These are phyloP conservation scores for Cladophialophora exuberans DNA, from an alignment of 2,329 filamentous ascomycete species.

Conservation along the genomic window DNA sequence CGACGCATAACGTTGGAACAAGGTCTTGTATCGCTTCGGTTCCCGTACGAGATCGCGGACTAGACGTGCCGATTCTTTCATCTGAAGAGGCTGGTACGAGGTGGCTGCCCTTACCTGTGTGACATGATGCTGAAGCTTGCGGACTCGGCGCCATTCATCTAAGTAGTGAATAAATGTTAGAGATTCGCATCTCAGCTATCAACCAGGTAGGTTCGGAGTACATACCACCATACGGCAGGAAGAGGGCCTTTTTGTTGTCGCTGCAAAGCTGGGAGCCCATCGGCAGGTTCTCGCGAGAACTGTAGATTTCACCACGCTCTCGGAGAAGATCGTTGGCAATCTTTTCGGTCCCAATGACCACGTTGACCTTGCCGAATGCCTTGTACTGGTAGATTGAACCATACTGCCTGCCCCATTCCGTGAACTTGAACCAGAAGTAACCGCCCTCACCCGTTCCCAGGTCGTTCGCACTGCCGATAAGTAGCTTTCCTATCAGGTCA, in stretches of 20 bases:
- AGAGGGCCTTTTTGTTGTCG: constrained; percentile 34
- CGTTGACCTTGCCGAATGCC: constrained; percentile 44
- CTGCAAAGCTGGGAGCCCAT: constrained; percentile 40
- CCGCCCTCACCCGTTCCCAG: constrained; percentile 38
- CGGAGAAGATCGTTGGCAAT: constrained; percentile 48
- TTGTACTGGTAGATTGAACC: constrained; percentile 49
- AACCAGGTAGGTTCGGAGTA: neutral
- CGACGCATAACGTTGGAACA: constrained; percentile 43
- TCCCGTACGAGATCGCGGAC: constrained; percentile 37
- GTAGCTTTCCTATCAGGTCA: constrained; percentile 21
- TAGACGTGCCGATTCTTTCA: constrained; percentile 36
- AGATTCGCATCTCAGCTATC: neutral
- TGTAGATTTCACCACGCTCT: constrained; percentile 45
- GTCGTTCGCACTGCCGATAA: constrained; percentile 41
- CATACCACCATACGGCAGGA: constrained; percentile 35
- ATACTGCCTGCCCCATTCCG: constrained; percentile 40
- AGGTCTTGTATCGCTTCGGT: constrained; percentile 39
- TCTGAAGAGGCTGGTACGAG: constrained; percentile 37
- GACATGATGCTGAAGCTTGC: constrained; percentile 39
- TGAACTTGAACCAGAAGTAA: constrained; percentile 45
- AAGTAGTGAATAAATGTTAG: no score
- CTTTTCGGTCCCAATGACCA: constrained; percentile 43
- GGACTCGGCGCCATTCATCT: constrained; percentile 35
- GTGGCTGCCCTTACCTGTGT: constrained; percentile 36
- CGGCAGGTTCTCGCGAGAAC: constrained; percentile 39